A percentile compares a stretch with the other conserved stretches of the same genome.
phyloP scores from a whole-genome alignment of 1,284 basidiomycete genomes.

The Cystobasidiaceae sp. region DNA sequence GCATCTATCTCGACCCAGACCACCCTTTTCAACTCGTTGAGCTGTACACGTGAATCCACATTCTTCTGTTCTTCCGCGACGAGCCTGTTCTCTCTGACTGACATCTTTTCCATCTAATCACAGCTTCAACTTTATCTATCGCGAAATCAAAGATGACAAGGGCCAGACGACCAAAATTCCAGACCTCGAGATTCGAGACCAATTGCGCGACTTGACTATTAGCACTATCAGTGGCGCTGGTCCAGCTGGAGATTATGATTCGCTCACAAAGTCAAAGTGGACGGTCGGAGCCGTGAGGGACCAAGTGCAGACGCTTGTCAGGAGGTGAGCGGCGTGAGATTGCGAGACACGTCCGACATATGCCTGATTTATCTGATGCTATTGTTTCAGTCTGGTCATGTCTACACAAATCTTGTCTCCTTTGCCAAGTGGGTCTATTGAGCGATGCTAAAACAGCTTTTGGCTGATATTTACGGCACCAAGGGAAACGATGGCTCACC shows the following conservation, averaged over 20 bases:
- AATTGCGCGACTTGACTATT: conserved; percentile 33
- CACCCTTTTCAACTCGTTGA: conserved; percentile 40
- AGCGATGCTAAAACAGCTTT: not conserved
- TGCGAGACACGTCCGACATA: not conserved
- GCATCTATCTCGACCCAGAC: conserved; percentile 58
- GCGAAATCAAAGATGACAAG: not conserved
- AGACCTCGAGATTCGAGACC: conserved; percentile 35
- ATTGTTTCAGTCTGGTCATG: conserved; percentile 57
- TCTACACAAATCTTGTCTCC: conserved; percentile 69
- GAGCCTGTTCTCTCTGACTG: conserved; percentile 28
- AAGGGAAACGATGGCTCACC: conserved; percentile 71
- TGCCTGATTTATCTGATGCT: not conserved
- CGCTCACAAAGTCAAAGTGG: conserved; percentile 21
- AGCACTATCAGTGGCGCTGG: not conserved
- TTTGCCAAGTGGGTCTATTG: conserved; percentile 57
- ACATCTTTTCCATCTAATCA: not conserved
- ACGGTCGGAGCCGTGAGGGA: conserved; percentile 34
- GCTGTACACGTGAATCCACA: conserved; percentile 36
- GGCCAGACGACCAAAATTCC: conserved; percentile 9
- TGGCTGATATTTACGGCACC: not conserved
- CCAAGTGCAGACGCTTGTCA: not conserved
- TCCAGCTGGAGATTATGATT: not conserved
- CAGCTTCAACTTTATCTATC: conserved; percentile 7
- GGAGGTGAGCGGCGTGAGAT: not conserved
- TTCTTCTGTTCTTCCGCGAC: not conserved